Base-by-base conservation (phyloP, 2,329 filamentous ascomycete genomes). In the Penicillium sp. region DNA sequence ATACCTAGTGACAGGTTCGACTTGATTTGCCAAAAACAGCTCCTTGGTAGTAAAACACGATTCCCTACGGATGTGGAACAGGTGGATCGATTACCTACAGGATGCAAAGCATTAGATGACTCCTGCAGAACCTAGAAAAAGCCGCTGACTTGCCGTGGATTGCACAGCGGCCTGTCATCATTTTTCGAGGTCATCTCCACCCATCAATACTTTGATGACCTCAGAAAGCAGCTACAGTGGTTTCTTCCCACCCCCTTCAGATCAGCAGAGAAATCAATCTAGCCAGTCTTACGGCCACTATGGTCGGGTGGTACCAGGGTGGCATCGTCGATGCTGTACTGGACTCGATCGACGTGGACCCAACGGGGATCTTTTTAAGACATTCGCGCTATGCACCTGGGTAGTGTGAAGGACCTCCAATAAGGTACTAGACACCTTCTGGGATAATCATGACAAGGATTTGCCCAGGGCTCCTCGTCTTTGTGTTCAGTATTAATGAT, bases 221-320 rank as follows among this genome's bases (percentile, higher is more conserved):
- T 55, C 51, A 36, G 51, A 54, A 43, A 21, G 5, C 33, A 10
- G 26, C 31, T 29, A 33, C 44, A 49, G 13, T 40, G 16, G 13
- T 23, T 29, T 36, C 29, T 52, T 29, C 42, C 43, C 47, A 46
- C 39, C 29, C 29, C 8, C 16, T n/a, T 57, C 49, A 36, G 50
- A 16, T 26, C 4, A 21, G 40, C 47, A 24, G 51, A 2, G 34
- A 39, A 13, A 16, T 23, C 16, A 10, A 21, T 39, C 43, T 33
- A 37, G 50, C 24, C 18, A 43, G 44, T 62, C 48, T 55, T 28
- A 52, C 51, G 39, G 11, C 16, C 40, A 49, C 37, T 26, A n/a
- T 21, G 43, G 39, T 62, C 61, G 55, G 57, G 62, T 59, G 48
- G 55, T 62, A 65, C 61, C 55, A 37, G 39, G 29, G 48, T 57